phyloP scores from a whole-genome alignment of 2,329 filamentous ascomycete genomes.

The Clarireedia homoeocarpa region DNA sequence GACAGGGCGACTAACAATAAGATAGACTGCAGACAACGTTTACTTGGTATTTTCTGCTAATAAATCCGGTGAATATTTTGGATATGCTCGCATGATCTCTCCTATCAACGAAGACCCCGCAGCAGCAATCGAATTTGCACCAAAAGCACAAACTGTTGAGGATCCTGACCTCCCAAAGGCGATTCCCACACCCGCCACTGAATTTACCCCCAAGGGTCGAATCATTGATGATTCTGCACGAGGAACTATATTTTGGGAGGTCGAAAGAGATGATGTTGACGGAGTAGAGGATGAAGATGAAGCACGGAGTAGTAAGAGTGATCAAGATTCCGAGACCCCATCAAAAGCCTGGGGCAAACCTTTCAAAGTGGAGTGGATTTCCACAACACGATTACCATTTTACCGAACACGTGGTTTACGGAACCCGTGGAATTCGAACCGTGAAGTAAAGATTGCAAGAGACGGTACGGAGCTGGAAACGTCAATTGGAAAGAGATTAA shows the following conservation, averaged over 20 bases:
- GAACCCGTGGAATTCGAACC: constrained; percentile 91
- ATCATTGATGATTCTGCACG: constrained; percentile 89
- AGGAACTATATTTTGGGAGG: constrained; percentile 97
- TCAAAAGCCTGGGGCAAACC: constrained; percentile 72
- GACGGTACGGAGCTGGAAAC: constrained; percentile 93
- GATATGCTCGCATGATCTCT: constrained; percentile 86
- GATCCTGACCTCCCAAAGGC: constrained; percentile 67
- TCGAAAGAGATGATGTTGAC: constrained; percentile 51
- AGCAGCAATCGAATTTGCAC: constrained; percentile 61
- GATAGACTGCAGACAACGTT: constrained; percentile 69
- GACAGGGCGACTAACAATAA: constrained; percentile 1
- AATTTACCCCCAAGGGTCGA: constrained; percentile 69
- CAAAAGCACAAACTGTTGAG: constrained; percentile 50
- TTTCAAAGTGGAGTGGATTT: constrained; percentile 86
- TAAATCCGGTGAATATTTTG: constrained; percentile 95
- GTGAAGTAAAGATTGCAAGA: constrained; percentile 91
- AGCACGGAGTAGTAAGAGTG: constrained; percentile 32
- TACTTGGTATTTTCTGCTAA: constrained; percentile 94
- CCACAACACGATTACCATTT: constrained; percentile 75
- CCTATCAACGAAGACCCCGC: constrained; percentile 70
- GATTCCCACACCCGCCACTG: constrained; percentile 70
- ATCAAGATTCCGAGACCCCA: constrained; percentile 31
- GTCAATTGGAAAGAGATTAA: constrained; percentile 64
- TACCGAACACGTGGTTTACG: constrained; percentile 79
- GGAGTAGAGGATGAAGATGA: constrained; percentile 36